phyloP scores from a whole-genome alignment of 805 yeast species.

The Candida oleophila region DNA sequence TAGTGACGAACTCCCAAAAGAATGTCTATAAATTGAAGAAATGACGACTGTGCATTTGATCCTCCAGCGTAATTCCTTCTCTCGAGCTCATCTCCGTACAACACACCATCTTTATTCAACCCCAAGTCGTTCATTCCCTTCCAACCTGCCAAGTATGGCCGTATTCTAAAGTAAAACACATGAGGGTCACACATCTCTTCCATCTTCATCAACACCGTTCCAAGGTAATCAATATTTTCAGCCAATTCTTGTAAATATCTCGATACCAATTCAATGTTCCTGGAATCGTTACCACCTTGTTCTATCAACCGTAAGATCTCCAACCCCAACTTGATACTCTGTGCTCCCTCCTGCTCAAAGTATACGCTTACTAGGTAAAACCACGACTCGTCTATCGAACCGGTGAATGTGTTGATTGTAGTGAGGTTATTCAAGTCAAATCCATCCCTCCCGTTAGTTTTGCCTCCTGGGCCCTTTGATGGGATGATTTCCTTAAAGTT shows the following conservation, averaged over 20 bases:
- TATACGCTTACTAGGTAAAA: slow-evolving; percentile 85
- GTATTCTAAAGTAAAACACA: slow-evolving; percentile 76
- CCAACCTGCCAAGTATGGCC: slow-evolving; percentile 96
- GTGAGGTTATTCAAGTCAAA: slow-evolving; percentile 63
- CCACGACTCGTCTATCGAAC: slow-evolving; percentile 91
- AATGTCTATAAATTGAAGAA: slow-evolving; percentile 84
- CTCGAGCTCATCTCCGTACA: slow-evolving; percentile 63
- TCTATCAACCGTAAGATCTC: slow-evolving; percentile 47
- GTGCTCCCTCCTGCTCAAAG: slow-evolving; percentile 81
- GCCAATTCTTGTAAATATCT: slow-evolving; percentile 60
- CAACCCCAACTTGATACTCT: slow-evolving; percentile 63
- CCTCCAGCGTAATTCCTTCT: slow-evolving; percentile 78
- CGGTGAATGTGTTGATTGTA: slow-evolving; percentile 83
- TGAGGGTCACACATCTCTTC: slow-evolving; percentile 96
- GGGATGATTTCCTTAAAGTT: slow-evolving; percentile 70
- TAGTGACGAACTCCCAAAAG: slow-evolving; percentile 73
- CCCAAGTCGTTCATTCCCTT: slow-evolving; percentile 88
- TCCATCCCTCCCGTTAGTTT: slow-evolving; percentile 25
- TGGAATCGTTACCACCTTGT: slow-evolving; percentile 36
- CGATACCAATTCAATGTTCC: slow-evolving; percentile 14
- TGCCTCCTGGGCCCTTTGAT: slow-evolving; percentile 6
- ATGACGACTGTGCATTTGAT: slow-evolving; percentile 88
- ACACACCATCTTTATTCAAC: slow-evolving; percentile 63
- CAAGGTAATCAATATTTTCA: slow-evolving; percentile 70
- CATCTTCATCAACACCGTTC: slow-evolving; percentile 73